Base-by-base conservation (phyloP, 2,329 filamentous ascomycete genomes). In the Epichloe festucae region DNA sequence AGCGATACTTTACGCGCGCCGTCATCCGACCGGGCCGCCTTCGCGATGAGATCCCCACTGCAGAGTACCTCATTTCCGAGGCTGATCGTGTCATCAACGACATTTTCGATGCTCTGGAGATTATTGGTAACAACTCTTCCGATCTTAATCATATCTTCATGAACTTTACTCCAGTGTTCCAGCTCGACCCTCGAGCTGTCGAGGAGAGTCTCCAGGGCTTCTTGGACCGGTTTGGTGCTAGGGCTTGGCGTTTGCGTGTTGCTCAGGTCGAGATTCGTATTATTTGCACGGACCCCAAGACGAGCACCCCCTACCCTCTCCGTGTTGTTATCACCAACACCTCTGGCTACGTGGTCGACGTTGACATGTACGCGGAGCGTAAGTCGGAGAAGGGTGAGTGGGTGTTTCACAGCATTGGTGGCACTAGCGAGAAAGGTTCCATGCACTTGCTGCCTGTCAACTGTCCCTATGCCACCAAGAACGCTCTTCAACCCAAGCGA, bases 131-230 rank as follows among this genome's bases (percentile, higher is more conserved):
- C 78, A 97, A 96, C 75, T 94, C 95, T 74, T 95, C 93, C 49
- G 93, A 98, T 76, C 79, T 98, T 65, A 98, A 98, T 77, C 93
- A 98, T 74, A 93, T 98, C 78, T 98, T 98, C 76, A 93, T 98
- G 78, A 97, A 98, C 79, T 98, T 98, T 75, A 93, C 89, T 0
- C 89, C 90, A 10, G 87, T 96, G 53, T 97, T 98, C 82, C 88
- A 89, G 66, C 81, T 98, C 47, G 78, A 89, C 63, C 90, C 93
- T 3, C 74, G 81, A 54, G 89, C 96, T 72, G 89, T 98, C 15
- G 89, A 97, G 72, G 81, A 94, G 69, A 91, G 89, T 34, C 81
- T 98, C 23, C 89, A 86, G 64, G 90, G 90, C 52, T 98, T 98
- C 82, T 75, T 98, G 59, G 93, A 97, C 63, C 88, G 93, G 56